Percentiles rank a stretch among this genome's conserved stretches.
Evolutionary conservation across 2,329 filamentous ascomycete species (phyloP).

Genomic region (Fusarium scirpi): DNA sequence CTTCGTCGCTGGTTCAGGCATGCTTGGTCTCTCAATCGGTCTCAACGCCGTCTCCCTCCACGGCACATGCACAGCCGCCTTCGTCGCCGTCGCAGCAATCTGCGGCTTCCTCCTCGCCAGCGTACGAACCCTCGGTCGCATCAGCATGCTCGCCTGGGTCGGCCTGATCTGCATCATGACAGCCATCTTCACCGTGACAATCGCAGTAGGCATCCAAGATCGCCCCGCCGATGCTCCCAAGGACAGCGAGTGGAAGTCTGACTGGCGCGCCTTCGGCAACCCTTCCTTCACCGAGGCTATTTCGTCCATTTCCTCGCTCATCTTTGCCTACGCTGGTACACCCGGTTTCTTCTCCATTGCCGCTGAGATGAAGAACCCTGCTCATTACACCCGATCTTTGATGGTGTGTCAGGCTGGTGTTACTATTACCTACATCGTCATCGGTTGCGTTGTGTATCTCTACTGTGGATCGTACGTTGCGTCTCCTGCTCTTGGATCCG

Average conservation of each 20-base stretch:
- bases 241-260: constrained; percentile 45
- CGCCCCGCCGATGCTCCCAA: constrained; percentile 34
- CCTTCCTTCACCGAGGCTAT: constrained; percentile 51
- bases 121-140: constrained; percentile 49
- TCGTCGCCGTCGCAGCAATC: constrained; percentile 53
- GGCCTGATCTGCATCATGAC: constrained; percentile 40
- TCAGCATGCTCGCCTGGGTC: constrained; percentile 52
- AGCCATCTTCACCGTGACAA: constrained; percentile 41
- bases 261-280: constrained; percentile 48
- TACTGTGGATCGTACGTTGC: constrained; percentile 61
- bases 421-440: constrained; percentile 50
- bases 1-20: constrained; percentile 34
- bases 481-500: constrained; percentile 61
- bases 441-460: constrained; percentile 58
- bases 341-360: constrained; percentile 51
- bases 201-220: constrained; percentile 40
- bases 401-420: constrained; percentile 47
- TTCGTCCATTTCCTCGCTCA: constrained; percentile 49
- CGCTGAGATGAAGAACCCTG: constrained; percentile 51
- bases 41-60: constrained; percentile 56
- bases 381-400: constrained; percentile 44
- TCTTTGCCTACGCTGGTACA: constrained; percentile 55
- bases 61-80: constrained; percentile 55
- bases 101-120: constrained; percentile 49
- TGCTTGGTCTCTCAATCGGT: constrained; percentile 52